These are phyloP conservation scores for Hepatocystis sp. DNA, from an alignment of 169 alveolate genomes.

Conservation along the genomic window DNA sequence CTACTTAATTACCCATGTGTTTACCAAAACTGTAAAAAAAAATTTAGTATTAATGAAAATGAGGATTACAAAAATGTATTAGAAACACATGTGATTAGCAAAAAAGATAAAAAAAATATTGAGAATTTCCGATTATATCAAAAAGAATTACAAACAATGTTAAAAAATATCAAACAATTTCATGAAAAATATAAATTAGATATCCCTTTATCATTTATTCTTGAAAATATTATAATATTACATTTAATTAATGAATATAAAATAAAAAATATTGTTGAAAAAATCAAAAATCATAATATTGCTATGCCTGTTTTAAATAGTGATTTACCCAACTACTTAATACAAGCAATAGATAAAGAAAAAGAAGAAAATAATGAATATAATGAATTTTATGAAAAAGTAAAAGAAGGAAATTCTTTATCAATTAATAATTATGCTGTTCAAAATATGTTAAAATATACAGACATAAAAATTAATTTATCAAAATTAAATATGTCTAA, in stretches of 20 bases:
- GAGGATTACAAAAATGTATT: constrained; percentile 30
- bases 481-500: constrained; percentile 17
- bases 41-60: constrained; percentile 52
- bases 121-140: constrained; percentile 54
- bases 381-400: constrained; percentile 4
- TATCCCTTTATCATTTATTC: constrained; percentile 40
- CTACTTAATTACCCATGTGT: constrained; percentile 76
- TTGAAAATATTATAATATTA: constrained; percentile 52
- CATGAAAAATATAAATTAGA: constrained; percentile 66
- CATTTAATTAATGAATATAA: constrained; percentile 69
- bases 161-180: constrained; percentile 28
- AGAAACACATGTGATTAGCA: constrained; percentile 58
- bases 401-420: constrained; percentile 38
- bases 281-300: constrained; percentile 67
- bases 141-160: constrained; percentile 35
- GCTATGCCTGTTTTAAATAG: constrained; percentile 66
- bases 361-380: constrained; percentile 32
- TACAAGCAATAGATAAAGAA: constrained; percentile 47
- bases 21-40: constrained; percentile 67
- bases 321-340: constrained; percentile 46
- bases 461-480: constrained; percentile 35
- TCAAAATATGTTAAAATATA: constrained; percentile 22
- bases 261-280: constrained; percentile 53
- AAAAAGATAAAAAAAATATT: constrained; percentile 58
- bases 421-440: constrained; percentile 34